A percentile compares a stretch with the other conserved stretches of the same genome.
These are phyloP conservation scores for Vickermania ingenoplastis DNA, from an alignment of 208 protist genomes.

Conservation along the genomic window DNA sequence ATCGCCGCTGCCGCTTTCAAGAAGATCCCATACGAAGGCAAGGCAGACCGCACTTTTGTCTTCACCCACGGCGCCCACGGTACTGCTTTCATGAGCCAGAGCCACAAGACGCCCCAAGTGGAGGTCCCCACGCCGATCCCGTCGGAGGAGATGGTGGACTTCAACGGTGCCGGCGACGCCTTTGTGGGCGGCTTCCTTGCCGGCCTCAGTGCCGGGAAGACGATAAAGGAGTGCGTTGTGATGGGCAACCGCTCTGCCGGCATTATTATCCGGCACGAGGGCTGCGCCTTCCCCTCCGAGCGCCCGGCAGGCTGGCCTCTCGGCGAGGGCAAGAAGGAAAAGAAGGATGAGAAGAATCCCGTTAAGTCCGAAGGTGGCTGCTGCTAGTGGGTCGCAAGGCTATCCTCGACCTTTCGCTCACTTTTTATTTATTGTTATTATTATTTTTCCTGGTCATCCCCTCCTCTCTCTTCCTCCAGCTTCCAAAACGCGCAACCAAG, in stretches of 20 bases:
- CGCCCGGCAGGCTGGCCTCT: constrained; percentile 7
- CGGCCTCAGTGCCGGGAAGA: constrained; percentile 43
- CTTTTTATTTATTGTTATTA: too few relatives aligned
- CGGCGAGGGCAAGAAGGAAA: background rate
- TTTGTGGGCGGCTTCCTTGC: constrained; percentile 98
- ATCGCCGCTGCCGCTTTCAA: constrained; percentile 70
- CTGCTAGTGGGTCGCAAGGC: too few relatives aligned
- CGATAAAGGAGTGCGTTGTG: constrained; percentile 74
- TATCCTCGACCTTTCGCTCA: too few relatives aligned
- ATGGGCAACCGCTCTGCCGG: constrained; percentile 86
- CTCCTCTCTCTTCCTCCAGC: too few relatives aligned
- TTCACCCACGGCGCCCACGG: constrained; percentile 91
- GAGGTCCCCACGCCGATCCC: constrained; percentile 50
- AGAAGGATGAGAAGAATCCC: too few relatives aligned
- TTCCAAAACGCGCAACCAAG: too few relatives aligned
- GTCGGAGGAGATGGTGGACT: constrained; percentile 92
- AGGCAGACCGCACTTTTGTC: constrained; percentile 80
- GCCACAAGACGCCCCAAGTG: constrained; percentile 23
- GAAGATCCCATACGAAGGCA: constrained; percentile 84
- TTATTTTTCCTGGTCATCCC: too few relatives aligned
- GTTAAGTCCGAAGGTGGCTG: too few relatives aligned
- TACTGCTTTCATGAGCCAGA: constrained; percentile 65
- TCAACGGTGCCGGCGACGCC: constrained; percentile 96
- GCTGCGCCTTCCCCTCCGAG: constrained; percentile 88
- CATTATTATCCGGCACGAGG: constrained; percentile 90